Conservation (phyloP, 176 grass and related monocot species). For the Rhynchospora tenuis region DNA sequence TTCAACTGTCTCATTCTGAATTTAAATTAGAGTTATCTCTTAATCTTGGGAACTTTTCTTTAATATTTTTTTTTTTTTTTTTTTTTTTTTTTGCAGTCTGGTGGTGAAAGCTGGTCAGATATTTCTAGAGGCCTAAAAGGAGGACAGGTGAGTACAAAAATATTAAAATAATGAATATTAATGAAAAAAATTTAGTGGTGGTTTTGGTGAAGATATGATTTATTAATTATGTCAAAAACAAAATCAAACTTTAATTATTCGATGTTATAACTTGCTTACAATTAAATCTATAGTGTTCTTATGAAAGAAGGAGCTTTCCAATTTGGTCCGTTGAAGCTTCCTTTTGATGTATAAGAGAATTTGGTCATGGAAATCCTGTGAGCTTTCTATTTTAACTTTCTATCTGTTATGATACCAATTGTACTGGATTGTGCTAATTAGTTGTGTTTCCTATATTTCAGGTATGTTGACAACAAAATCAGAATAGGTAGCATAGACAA, state of each 20-base stretch:
- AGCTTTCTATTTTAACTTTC: conserved; percentile 20
- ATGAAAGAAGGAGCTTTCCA: conserved; percentile 49
- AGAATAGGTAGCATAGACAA: conserved; percentile 52
- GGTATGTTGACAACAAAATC: conserved; percentile 82
- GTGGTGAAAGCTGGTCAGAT: conserved; percentile 65
- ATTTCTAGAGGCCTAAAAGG: conserved; percentile 62
- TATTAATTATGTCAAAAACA: background rate
- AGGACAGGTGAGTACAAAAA: conserved; percentile 73
- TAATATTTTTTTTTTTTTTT: conserved; percentile 9
- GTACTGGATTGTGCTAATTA: background rate
- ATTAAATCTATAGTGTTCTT: conserved; percentile 31
- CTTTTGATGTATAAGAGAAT: conserved; percentile 39
- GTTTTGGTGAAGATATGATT: background rate
- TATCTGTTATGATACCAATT: background rate
- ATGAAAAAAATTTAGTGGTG: background rate
- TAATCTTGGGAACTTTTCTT: background rate
- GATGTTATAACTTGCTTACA: background rate
- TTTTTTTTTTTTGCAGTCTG: conserved; percentile 46
- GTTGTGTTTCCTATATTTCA: conserved; percentile 25
- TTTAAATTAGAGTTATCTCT: background rate
- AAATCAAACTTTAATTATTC: background rate
- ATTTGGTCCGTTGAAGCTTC: conserved; percentile 51
- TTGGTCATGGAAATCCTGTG: conserved; percentile 63
- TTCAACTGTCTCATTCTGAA: background rate
- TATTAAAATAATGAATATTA: background rate